Base-by-base conservation (phyloP, 2,329 filamentous ascomycete genomes). In the Microsporum canis region DNA sequence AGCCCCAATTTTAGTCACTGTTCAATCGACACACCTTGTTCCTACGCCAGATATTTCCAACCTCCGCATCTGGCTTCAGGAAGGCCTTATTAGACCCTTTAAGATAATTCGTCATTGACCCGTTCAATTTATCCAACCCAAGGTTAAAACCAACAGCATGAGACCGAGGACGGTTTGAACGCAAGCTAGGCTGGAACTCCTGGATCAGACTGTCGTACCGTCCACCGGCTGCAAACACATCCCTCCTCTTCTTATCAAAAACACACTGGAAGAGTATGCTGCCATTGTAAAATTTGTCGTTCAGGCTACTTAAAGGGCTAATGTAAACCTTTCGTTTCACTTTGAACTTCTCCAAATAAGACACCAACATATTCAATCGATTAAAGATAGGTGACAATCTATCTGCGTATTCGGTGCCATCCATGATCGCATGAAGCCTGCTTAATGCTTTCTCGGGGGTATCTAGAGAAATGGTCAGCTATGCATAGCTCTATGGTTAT, bases 71-170 rank as follows among this genome's bases (percentile, higher is more conserved):
- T 67, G 87, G 89, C 72, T 88, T 91, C n/a, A 88, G 71, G 63
- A 86, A 88, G 2, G 72, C 63, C 61, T 78, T 82, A 31, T 74
- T 70, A 8, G 73, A 69, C 31, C 75, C 75, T 63, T 79, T 79
- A 10, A 82, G 69, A 65, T 80, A 80, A 38, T 80, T 79, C 10
- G 68, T 65, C 70, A 89, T 84, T 1, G 79, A 79, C 45, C 83
- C 83, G 5, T 86, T 86, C 3, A 96, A 78, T 61, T 87, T 84
- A 68, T 96, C 91, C 85, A 91, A 95, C 29, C 88, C 88, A 45
- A 97, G 78, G 69, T 91, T 95, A 70, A 97, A 92, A 0, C 95
- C 94, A 8, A 97, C 94, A 3, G 90, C 92, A 70, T 95, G 89
- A 23, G 84, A 84, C 67, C 86, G 84, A 60, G 83, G 80, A 49